phyloP scores from a whole-genome alignment of 345 rosid species.

The Excoecaria agallocha region DNA sequence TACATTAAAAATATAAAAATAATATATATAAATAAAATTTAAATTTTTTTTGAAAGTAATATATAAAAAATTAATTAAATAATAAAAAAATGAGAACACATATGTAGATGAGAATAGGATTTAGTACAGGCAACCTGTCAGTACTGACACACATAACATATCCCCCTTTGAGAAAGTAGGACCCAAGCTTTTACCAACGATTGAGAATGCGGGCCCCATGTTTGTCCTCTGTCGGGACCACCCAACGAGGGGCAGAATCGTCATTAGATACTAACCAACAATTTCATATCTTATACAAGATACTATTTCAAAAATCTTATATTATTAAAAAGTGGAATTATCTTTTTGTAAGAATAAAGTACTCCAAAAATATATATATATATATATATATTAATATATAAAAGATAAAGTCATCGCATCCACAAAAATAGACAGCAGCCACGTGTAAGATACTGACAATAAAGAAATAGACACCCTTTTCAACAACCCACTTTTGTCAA shows the following conservation, averaged over 20 bases:
- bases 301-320: neutral
- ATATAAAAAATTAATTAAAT: neutral
- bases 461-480: constrained; percentile 17
- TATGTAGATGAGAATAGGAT: neutral
- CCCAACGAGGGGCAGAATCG: neutral
- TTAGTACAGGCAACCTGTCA: neutral
- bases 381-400: too few species aligned
- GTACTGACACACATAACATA: neutral
- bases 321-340: neutral
- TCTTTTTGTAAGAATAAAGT: neutral
- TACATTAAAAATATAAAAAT: too few species aligned
- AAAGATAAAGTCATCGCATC: constrained; percentile 12
- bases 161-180: neutral
- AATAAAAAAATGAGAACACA: constrained; percentile 3
- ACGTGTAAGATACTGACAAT: constrained; percentile 15
- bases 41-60: too few species aligned
- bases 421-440: constrained; percentile 7
- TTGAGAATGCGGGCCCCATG: neutral
- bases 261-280: neutral
- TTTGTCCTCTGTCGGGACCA: neutral
- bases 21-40: too few species aligned
- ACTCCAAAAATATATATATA: too few species aligned
- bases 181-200: neutral
- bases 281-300: neutral
- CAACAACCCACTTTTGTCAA: constrained; percentile 18